phyloP scores from a whole-genome alignment of 768 basidiomycete genomes.

The Boletellus emodensis region DNA sequence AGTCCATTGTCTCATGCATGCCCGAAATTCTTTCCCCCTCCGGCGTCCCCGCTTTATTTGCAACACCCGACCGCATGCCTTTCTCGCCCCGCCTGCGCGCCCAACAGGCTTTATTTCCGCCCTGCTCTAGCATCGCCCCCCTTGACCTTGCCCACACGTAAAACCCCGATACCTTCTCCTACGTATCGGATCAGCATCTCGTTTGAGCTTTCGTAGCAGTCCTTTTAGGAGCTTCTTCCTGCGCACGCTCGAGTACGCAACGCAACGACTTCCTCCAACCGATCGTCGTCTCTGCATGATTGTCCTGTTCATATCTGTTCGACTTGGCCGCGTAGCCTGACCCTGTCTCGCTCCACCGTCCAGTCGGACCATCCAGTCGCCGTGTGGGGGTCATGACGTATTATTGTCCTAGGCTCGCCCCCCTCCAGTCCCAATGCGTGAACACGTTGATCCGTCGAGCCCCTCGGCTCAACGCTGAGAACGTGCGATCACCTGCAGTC shows the following conservation, averaged over 20 bases:
- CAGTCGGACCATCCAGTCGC: too few species aligned
- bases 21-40: conserved; percentile 1
- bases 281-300: conserved; percentile 1
- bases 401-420: conserved; percentile 10
- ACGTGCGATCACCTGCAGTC: not conserved
- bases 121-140: conserved; percentile 9
- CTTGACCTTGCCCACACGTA: conserved; percentile 23
- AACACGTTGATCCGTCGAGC: conserved; percentile 9
- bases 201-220: conserved; percentile 18
- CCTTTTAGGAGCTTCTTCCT: conserved; percentile 5
- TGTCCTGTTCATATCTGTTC: not conserved
- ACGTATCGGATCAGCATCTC: not conserved
- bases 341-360: conserved; percentile 12
- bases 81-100: conserved; percentile 18
- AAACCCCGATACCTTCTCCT: conserved; percentile 11
- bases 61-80: conserved; percentile 21
- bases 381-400: conserved; percentile 21
- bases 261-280: not conserved
- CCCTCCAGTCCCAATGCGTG: not conserved
- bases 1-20: conserved; percentile 23
- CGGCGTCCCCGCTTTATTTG: conserved; percentile 25
- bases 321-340: conserved; percentile 4
- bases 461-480: conserved; percentile 5
- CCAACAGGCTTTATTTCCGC: conserved; percentile 24
- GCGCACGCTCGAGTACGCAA: too few species aligned